phyloP scores from a whole-genome alignment of 257 asterid genomes.

The Nicotiana paniculata region DNA sequence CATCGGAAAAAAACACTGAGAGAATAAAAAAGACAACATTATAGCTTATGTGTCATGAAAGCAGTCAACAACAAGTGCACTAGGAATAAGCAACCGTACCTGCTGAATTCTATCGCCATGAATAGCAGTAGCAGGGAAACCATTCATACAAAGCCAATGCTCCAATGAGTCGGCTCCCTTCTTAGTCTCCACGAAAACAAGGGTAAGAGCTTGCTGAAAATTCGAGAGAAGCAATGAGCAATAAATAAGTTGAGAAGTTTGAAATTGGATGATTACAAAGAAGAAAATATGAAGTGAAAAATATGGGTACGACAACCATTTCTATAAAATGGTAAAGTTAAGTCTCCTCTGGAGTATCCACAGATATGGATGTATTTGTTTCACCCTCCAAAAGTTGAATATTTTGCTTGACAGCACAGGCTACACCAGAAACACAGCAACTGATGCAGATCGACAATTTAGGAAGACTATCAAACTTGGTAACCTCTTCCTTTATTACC shows the following conservation, averaged over 20 bases:
- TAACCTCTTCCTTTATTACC: not conserved
- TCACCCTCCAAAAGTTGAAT: not conserved
- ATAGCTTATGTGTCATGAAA: not conserved
- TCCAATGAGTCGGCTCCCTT: constrained; percentile 95
- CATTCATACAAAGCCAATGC: constrained; percentile 82
- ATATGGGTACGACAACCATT: not conserved
- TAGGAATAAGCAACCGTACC: constrained; percentile 29
- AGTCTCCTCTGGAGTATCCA: not conserved
- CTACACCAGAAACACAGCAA: not conserved
- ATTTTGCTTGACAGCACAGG: not conserved
- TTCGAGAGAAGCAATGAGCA: constrained; percentile 16
- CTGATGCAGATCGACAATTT: not conserved
- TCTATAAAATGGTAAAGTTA: not conserved
- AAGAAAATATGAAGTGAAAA: not conserved
- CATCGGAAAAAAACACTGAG: not conserved
- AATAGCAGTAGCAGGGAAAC: constrained; percentile 84
- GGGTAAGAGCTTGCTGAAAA: constrained; percentile 80
- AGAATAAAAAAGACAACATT: not conserved
- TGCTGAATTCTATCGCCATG: constrained; percentile 97
- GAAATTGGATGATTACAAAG: not conserved
- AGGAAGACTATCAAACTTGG: not conserved
- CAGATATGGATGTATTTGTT: not conserved
- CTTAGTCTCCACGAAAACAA: constrained; percentile 91
- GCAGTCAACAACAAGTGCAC: not conserved
- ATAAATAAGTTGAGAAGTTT: not conserved